Percentiles rank a stretch among this genome's conserved stretches.
These are phyloP conservation scores for Agarophyton chilense DNA, from an alignment of 23 red algal species.

Conservation along the genomic window DNA sequence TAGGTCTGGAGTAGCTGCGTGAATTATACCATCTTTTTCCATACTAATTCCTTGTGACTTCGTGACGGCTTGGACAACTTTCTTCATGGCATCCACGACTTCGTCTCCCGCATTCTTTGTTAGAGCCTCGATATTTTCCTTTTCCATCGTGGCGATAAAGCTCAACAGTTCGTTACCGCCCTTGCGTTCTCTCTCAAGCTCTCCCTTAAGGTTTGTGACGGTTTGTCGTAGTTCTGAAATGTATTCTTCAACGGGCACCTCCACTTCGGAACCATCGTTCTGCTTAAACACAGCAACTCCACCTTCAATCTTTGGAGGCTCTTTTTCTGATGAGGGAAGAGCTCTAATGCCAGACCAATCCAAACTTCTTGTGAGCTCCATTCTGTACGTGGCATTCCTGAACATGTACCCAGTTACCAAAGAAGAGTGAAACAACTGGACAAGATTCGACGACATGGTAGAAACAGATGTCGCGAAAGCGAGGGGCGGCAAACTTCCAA, in stretches of 20 bases:
- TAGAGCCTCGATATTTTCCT: constrained; percentile 80
- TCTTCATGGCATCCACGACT: constrained; percentile 97
- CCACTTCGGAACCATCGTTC: constrained; percentile 71
- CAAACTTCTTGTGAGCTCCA: constrained; percentile 66
- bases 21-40: constrained; percentile 53
- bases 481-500: constrained; percentile 83
- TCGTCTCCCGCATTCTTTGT: constrained; percentile 88
- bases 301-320: constrained; percentile 60
- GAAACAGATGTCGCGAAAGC: constrained; percentile 69
- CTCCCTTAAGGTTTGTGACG: constrained; percentile 68
- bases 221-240: constrained; percentile 75
- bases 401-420: constrained; percentile 95
- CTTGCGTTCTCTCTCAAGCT: constrained; percentile 69
- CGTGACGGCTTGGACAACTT: constrained; percentile 74
- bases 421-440: constrained; percentile 87
- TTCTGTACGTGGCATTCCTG: constrained; percentile 88
- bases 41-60: constrained; percentile 68
- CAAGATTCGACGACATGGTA: constrained; percentile 83
- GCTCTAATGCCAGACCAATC: constrained; percentile 51
- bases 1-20: constrained; percentile 76
- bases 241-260: constrained; percentile 81
- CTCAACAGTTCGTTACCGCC: constrained; percentile 83
- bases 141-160: constrained; percentile 89
- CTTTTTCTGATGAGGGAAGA: constrained; percentile 16
- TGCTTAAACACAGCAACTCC: constrained; percentile 75